Conservation (phyloP, 805 yeast genomes). For the Scheffersomyces coipomensis region DNA sequence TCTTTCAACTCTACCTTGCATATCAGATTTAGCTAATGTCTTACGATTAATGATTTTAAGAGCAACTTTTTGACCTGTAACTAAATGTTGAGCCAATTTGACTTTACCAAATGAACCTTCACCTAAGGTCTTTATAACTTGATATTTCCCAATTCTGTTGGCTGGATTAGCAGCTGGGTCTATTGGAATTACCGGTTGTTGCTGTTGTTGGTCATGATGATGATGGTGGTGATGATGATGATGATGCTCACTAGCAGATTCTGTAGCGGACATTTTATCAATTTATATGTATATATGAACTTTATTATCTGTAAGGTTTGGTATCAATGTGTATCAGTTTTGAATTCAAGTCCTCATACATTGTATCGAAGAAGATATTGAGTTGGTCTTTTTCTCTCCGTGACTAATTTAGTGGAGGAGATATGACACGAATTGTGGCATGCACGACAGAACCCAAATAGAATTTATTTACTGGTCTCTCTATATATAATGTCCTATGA, state of each 20-base stretch:
- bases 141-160: slow-evolving; percentile 82
- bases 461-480: no score
- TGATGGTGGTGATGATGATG: slow-evolving; percentile 10
- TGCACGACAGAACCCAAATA: no score
- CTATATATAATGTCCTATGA: no score
- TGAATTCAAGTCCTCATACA: no score
- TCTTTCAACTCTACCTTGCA: slow-evolving; percentile 95
- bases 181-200: slow-evolving; percentile 8
- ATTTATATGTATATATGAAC: no score
- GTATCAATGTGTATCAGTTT: no score
- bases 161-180: slow-evolving; percentile 32
- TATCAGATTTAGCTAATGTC: slow-evolving; percentile 89
- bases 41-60: slow-evolving; percentile 88
- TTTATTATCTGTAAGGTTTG: no score
- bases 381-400: no score
- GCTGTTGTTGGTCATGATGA: slow-evolving; percentile 8
- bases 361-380: no score
- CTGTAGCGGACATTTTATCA: slow-evolving; percentile 3
- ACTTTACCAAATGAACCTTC: slow-evolving; percentile 98
- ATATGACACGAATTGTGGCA: no score
- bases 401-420: no score
- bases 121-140: slow-evolving; percentile 87
- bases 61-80: slow-evolving; percentile 91
- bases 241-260: slow-evolving; percentile 2
- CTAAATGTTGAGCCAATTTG: slow-evolving; percentile 83